Evolutionary conservation across 2,329 filamentous ascomycete species (phyloP).

Genomic region (Ascomycota sp.): DNA sequence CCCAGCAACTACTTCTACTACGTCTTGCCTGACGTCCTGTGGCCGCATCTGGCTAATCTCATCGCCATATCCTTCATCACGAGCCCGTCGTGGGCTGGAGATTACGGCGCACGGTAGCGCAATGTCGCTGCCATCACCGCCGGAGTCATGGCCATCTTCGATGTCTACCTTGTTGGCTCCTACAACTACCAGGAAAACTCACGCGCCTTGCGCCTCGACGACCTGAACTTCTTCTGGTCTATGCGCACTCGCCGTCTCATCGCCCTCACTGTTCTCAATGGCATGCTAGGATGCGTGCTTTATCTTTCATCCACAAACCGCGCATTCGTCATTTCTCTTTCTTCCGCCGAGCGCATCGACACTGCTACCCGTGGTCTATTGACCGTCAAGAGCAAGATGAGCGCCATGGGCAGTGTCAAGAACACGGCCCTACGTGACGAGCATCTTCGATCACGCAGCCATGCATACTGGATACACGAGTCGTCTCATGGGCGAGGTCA

Average conservation of each 20-base stretch:
- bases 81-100: slow-evolving; percentile 42
- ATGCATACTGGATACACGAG: slow-evolving; percentile 70
- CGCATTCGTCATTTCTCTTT: slow-evolving; percentile 44
- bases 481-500: slow-evolving; percentile 47
- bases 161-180: slow-evolving; percentile 42
- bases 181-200: slow-evolving; percentile 49
- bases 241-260: slow-evolving; percentile 42
- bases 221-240: slow-evolving; percentile 53
- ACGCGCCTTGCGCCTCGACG: slow-evolving; percentile 35
- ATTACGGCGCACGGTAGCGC: slow-evolving; percentile 48
- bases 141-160: slow-evolving; percentile 35
- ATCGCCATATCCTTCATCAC: slow-evolving; percentile 53
- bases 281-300: slow-evolving; percentile 39
- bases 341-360: slow-evolving; percentile 47
- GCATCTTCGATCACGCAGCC: slow-evolving; percentile 41
- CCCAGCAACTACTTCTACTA: slow-evolving; percentile 59
- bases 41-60: slow-evolving; percentile 67
- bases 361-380: slow-evolving; percentile 33
- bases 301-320: slow-evolving; percentile 67
- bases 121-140: slow-evolving; percentile 44
- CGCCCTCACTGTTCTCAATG: slow-evolving; percentile 44
- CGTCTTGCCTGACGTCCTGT: slow-evolving; percentile 49
- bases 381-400: slow-evolving; percentile 42
- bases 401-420: slow-evolving; percentile 52
- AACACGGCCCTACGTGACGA: slow-evolving; percentile 64